These are phyloP conservation scores for Globisporangium paddicum DNA, from an alignment of 352 stramenopile genomes.

Conservation along the genomic window DNA sequence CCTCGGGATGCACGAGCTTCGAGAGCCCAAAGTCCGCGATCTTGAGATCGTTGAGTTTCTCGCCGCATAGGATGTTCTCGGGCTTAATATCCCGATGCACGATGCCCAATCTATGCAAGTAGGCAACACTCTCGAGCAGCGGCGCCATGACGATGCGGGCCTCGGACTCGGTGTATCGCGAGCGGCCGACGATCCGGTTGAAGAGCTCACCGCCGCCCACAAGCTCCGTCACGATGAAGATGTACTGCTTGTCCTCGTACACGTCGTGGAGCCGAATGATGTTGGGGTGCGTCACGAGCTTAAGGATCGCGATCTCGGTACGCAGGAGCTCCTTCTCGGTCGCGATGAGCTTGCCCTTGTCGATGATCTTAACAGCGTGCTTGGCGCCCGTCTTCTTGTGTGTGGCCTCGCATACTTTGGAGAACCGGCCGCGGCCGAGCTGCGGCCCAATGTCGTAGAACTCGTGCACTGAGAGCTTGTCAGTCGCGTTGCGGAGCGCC, in stretches of 20 bases:
- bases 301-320: constrained; percentile 93
- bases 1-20: constrained; percentile 89
- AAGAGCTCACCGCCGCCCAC: constrained; percentile 96
- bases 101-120: constrained; percentile 90
- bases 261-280: constrained; percentile 87
- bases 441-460: constrained; percentile 87
- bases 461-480: constrained; percentile 88
- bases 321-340: constrained; percentile 89
- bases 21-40: constrained; percentile 93
- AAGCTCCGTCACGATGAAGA: constrained; percentile 99
- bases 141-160: constrained; percentile 84
- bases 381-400: constrained; percentile 58
- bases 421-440: constrained; percentile 88
- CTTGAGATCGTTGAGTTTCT: constrained; percentile 84
- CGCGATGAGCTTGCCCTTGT: constrained; percentile 86
- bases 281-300: constrained; percentile 88
- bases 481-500: constrained; percentile 70
- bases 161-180: constrained; percentile 86
- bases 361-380: constrained; percentile 92
- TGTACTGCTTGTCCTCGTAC: constrained; percentile 91
- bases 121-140: constrained; percentile 87
- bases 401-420: constrained; percentile 76
- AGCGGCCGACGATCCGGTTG: constrained; percentile 91
- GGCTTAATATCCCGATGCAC: constrained; percentile 89
- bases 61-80: constrained; percentile 87